These are phyloP conservation scores for Agrocybe pediades DNA, from an alignment of 768 basidiomycete species.

Conservation along the genomic window DNA sequence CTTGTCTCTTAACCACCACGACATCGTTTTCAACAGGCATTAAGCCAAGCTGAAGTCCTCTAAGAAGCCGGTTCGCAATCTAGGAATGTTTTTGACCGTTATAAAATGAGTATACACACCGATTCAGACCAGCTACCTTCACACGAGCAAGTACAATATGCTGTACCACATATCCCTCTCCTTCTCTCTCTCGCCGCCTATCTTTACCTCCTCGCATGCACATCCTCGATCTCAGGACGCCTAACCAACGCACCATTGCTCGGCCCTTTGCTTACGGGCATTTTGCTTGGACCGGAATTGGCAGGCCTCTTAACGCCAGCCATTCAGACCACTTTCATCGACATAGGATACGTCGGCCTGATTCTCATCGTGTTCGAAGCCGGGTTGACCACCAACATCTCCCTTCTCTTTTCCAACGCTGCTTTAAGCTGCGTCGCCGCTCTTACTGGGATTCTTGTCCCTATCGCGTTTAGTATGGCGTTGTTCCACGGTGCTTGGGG, in stretches of 20 bases:
- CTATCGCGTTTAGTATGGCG: conserved; percentile 52
- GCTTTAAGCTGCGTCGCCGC: conserved; percentile 50
- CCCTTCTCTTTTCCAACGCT: conserved; percentile 44
- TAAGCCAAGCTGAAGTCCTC: no score
- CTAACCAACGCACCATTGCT: conserved; percentile 37
- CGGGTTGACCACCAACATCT: conserved; percentile 51
- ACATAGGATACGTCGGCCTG: conserved; percentile 43
- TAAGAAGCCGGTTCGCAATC: no score
- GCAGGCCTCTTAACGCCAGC: conserved; percentile 46
- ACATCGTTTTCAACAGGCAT: no score
- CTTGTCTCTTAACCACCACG: no score
- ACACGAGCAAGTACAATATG: conserved; percentile 22
- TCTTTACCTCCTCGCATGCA: conserved; percentile 52
- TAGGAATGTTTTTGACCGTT: not conserved
- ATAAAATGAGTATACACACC: not conserved
- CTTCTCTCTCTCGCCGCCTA: conserved; percentile 56
- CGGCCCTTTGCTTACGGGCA: conserved; percentile 17
- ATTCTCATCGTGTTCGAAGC: conserved; percentile 62
- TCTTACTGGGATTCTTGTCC: conserved; percentile 50
- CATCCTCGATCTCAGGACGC: conserved; percentile 40
- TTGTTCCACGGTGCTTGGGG: conserved; percentile 46
- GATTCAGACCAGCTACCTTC: no score
- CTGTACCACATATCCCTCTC: conserved; percentile 29
- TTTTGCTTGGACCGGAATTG: conserved; percentile 52
- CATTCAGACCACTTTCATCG: conserved; percentile 46